phyloP scores from a whole-genome alignment of 2,329 filamentous ascomycete genomes.

The Cladophialophora psammophila region DNA sequence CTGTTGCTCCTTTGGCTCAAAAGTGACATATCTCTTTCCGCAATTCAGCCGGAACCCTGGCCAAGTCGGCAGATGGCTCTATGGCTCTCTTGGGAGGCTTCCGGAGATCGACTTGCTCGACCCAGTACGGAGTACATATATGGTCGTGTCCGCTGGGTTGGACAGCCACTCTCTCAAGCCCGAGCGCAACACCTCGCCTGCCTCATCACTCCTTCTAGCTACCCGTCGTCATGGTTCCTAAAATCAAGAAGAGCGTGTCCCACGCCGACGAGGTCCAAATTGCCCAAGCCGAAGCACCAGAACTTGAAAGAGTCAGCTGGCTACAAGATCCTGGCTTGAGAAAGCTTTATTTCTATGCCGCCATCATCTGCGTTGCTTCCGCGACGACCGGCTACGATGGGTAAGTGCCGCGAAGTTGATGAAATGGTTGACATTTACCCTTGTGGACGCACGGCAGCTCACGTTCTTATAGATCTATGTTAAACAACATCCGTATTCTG shows the following conservation, averaged over 20 bases:
- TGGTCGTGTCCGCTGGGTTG: neutral
- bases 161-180: neutral
- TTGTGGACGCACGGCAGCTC: conserved; percentile 48
- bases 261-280: conserved; percentile 46
- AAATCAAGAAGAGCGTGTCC: conserved; percentile 24
- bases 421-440: conserved; percentile 43
- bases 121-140: conserved; percentile 9
- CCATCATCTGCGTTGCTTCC: conserved; percentile 65
- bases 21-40: neutral
- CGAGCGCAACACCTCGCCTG: neutral
- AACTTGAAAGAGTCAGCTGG: conserved; percentile 65
- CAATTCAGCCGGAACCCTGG: conserved; percentile 22
- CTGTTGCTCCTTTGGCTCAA: conserved; percentile 5
- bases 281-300: conserved; percentile 56
- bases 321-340: conserved; percentile 63
- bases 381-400: conserved; percentile 66
- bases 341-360: conserved; percentile 61
- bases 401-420: conserved; percentile 41
- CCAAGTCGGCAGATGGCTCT: conserved; percentile 16
- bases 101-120: neutral
- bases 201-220: neutral
- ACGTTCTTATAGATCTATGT: conserved; percentile 50
- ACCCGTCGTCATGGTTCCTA: conserved; percentile 25
- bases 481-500: conserved; percentile 55
- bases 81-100: neutral